Percentiles rank a stretch among this genome's conserved stretches.
These are phyloP conservation scores for Tylopilus subfusipes DNA, from an alignment of 768 basidiomycete species.

Conservation along the genomic window DNA sequence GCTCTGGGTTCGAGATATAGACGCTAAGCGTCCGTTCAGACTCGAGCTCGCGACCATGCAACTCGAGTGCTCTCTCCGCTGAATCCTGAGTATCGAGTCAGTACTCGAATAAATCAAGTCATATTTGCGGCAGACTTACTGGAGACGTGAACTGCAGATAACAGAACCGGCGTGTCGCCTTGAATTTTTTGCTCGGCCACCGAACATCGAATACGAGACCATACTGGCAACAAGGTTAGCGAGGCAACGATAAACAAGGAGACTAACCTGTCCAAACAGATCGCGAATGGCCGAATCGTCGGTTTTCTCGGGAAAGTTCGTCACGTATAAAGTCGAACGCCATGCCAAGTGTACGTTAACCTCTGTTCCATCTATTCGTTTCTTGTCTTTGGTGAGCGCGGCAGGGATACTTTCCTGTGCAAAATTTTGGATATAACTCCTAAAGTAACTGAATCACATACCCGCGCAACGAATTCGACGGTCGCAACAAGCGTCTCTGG, in stretches of 20 bases:
- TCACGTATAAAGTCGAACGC: slow-evolving; percentile 92
- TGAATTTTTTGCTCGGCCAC: slow-evolving; percentile 98
- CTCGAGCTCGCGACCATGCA: slow-evolving; percentile 75
- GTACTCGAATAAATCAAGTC: not conserved
- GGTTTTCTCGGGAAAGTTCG: slow-evolving; percentile 86
- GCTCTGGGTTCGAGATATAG: slow-evolving; percentile 84
- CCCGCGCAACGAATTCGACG: slow-evolving; percentile 78
- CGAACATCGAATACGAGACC: slow-evolving; percentile 91
- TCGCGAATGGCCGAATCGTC: slow-evolving; percentile 76
- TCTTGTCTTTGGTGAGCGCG: slow-evolving; percentile 94
- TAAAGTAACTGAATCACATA: slow-evolving; percentile 3
- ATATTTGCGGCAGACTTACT: slow-evolving; percentile 44
- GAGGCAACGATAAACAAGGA: not conserved
- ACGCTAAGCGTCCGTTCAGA: slow-evolving; percentile 69
- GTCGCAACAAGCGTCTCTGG: slow-evolving; percentile 67
- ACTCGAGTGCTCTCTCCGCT: slow-evolving; percentile 74
- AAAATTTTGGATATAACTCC: not conserved
- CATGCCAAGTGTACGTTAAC: slow-evolving; percentile 86
- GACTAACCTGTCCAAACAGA: slow-evolving; percentile 71
- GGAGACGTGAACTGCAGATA: slow-evolving; percentile 90
- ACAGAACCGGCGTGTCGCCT: slow-evolving; percentile 84
- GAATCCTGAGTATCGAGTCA: slow-evolving; percentile 40
- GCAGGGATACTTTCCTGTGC: slow-evolving; percentile 74
- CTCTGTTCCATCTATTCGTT: slow-evolving; percentile 71
- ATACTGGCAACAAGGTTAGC: slow-evolving; percentile 48